Percentiles rank a stretch among this genome's conserved stretches.
Evolutionary conservation across 495 filamentous ascomycete genomes (phyloP).

Genomic region (Monascus purpureus): DNA sequence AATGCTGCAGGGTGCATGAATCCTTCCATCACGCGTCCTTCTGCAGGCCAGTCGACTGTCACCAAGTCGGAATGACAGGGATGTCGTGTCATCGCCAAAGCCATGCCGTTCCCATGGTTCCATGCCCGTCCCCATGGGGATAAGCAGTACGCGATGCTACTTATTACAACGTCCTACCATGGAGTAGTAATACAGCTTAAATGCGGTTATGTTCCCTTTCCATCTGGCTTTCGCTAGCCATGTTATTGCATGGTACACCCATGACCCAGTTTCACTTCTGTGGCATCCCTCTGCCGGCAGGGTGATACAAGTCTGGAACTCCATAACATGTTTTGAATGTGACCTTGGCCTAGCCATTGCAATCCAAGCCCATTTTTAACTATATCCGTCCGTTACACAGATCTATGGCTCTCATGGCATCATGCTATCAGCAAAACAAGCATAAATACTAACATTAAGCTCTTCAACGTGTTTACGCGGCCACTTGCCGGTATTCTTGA

Average conservation of each 20-base stretch:
- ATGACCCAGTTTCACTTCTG: too few species aligned
- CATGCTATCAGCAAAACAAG: slow-evolving; percentile 89
- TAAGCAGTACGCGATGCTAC: too few species aligned
- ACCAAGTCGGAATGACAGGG: too few species aligned
- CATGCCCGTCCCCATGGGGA: not conserved
- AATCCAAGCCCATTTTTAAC: slow-evolving; percentile 80
- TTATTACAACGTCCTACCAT: too few species aligned
- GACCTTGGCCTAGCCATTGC: slow-evolving; percentile 73
- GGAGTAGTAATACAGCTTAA: too few species aligned
- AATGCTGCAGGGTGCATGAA: too few species aligned
- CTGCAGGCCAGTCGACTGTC: too few species aligned
- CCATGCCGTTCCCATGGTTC: not conserved
- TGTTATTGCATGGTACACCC: too few species aligned
- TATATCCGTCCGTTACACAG: slow-evolving; percentile 87
- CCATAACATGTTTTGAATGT: slow-evolving; percentile 93
- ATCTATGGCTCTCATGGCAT: slow-evolving; percentile 72
- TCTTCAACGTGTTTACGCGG: slow-evolving; percentile 89
- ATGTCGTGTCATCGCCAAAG: not conserved
- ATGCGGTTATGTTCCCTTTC: too few species aligned
- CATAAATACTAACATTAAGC: slow-evolving; percentile 87
- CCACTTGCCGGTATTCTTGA: slow-evolving; percentile 57
- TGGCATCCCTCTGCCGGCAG: slow-evolving; percentile 96
- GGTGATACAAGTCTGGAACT: slow-evolving; percentile 88
- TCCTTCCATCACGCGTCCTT: too few species aligned
- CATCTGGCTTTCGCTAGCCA: too few species aligned